phyloP scores from a whole-genome alignment of 768 basidiomycete species.

The Tephrocybe sp. region DNA sequence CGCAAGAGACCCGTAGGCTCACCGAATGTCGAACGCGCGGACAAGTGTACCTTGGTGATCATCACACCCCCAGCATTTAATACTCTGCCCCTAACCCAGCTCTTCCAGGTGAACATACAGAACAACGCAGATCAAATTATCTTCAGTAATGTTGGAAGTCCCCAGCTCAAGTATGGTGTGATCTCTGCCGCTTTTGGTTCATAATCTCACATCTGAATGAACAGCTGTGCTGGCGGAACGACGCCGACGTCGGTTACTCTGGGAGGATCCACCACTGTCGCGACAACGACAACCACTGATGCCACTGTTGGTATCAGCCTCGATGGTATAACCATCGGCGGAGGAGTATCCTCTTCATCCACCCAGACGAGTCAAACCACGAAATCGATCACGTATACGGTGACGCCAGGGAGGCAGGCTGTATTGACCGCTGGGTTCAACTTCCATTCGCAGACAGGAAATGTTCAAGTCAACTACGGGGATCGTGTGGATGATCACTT shows the following conservation, averaged over 20 bases:
- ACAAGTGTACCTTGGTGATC: slow-evolving; percentile 14
- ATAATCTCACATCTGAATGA: background rate
- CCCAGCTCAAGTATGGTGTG: slow-evolving; percentile 13
- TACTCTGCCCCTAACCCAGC: background rate
- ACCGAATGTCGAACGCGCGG: slow-evolving; percentile 10
- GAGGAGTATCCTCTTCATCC: slow-evolving; percentile 5
- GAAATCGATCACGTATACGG: slow-evolving; percentile 4
- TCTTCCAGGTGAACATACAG: slow-evolving; percentile 7
- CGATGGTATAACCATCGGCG: slow-evolving; percentile 9
- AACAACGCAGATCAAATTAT: slow-evolving; percentile 13
- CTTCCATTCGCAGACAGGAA: slow-evolving; percentile 15
- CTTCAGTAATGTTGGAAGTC: slow-evolving; percentile 9
- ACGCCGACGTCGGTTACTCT: slow-evolving; percentile 6
- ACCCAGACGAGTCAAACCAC: background rate
- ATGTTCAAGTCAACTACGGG: slow-evolving; percentile 14
- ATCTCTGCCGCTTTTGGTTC: background rate
- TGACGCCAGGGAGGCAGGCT: slow-evolving; percentile 14
- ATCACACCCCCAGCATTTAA: background rate
- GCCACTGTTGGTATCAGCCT: slow-evolving; percentile 10
- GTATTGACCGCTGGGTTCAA: slow-evolving; percentile 11
- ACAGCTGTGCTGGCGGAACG: slow-evolving; percentile 14
- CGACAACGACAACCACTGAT: slow-evolving; percentile 8
- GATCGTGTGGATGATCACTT: slow-evolving; percentile 10
- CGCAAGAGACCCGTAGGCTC: too few species aligned
- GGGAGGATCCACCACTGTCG: slow-evolving; percentile 7